These are phyloP conservation scores for Diaporthe citri DNA, from an alignment of 2,329 filamentous ascomycete species.

Conservation along the genomic window DNA sequence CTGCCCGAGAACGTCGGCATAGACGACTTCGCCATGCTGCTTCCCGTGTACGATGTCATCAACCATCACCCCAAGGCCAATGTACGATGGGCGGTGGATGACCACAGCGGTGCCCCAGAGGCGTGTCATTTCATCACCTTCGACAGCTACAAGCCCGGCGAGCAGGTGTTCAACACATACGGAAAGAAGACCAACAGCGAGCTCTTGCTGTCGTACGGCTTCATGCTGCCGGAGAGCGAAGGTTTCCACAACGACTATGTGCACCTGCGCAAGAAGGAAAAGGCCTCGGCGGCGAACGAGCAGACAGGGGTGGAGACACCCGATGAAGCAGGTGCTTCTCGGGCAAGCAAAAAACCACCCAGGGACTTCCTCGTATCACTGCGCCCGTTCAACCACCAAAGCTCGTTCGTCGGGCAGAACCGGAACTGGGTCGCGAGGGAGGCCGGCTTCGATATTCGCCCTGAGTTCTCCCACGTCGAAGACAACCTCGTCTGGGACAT, in stretches of 20 bases:
- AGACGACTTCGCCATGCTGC: constrained; percentile 75
- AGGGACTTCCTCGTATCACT: constrained; percentile 66
- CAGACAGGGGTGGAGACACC: constrained; percentile 36
- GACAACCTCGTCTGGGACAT: constrained; percentile 67
- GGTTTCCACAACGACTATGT: constrained; percentile 71
- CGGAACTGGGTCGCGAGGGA: constrained; percentile 51
- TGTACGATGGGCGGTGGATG: constrained; percentile 64
- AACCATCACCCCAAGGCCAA: constrained; percentile 76
- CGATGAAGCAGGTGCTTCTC: background rate
- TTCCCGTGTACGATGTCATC: constrained; percentile 78
- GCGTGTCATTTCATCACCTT: constrained; percentile 59
- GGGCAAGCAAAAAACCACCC: background rate
- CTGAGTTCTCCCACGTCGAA: constrained; percentile 64
- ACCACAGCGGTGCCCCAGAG: constrained; percentile 55
- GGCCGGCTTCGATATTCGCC: constrained; percentile 47
- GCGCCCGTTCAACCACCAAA: constrained; percentile 59
- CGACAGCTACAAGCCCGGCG: constrained; percentile 60
- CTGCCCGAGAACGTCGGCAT: constrained; percentile 53
- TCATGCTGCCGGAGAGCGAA: constrained; percentile 63
- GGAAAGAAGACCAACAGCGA: constrained; percentile 81
- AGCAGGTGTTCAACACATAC: constrained; percentile 78
- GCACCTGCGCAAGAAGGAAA: constrained; percentile 64
- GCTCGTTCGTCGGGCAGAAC: constrained; percentile 60
- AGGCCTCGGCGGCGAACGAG: constrained; percentile 42
- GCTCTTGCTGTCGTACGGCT: constrained; percentile 74